Percentiles rank a stretch among this genome's conserved stretches.
Conservation (phyloP, 306 rosid species). For the Prunus mira region DNA sequence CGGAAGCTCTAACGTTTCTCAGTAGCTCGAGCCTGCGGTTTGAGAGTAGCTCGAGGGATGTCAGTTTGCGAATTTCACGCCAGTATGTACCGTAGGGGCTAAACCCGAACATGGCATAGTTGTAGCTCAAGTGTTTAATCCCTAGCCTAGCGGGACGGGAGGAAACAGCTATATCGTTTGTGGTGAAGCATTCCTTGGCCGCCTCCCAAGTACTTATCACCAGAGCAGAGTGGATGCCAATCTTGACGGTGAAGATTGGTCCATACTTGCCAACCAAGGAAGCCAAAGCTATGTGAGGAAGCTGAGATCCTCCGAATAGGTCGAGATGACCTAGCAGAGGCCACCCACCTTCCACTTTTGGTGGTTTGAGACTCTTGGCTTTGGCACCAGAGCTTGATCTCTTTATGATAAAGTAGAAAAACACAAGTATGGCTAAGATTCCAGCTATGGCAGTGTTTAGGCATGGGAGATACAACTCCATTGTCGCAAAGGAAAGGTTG, state of each 20-base stretch:
- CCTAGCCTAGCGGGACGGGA: slow-evolving; percentile 13
- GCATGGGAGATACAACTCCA: slow-evolving; percentile 12
- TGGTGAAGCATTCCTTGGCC: too few relatives aligned
- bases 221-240: too few relatives aligned
- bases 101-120: too few relatives aligned
- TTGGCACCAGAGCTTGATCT: neutral
- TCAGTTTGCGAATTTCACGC: slow-evolving; percentile 36
- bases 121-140: slow-evolving; percentile 18
- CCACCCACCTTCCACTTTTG: slow-evolving; percentile 56
- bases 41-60: slow-evolving; percentile 34
- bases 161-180: slow-evolving; percentile 26
- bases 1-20: slow-evolving; percentile 18
- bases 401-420: neutral
- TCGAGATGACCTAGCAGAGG: slow-evolving; percentile 66
- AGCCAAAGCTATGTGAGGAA: slow-evolving; percentile 42
- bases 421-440: too few relatives aligned
- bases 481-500: neutral
- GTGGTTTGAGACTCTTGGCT: slow-evolving; percentile 19
- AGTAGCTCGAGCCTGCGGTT: slow-evolving; percentile 30
- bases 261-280: slow-evolving; percentile 26
- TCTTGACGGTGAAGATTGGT: too few relatives aligned
- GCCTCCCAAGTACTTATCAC: too few relatives aligned
- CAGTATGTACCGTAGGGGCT: too few relatives aligned
- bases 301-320: slow-evolving; percentile 29
- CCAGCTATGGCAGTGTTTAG: too few relatives aligned